phyloP scores from a whole-genome alignment of 148 eudicot species.

The Silene conica region DNA sequence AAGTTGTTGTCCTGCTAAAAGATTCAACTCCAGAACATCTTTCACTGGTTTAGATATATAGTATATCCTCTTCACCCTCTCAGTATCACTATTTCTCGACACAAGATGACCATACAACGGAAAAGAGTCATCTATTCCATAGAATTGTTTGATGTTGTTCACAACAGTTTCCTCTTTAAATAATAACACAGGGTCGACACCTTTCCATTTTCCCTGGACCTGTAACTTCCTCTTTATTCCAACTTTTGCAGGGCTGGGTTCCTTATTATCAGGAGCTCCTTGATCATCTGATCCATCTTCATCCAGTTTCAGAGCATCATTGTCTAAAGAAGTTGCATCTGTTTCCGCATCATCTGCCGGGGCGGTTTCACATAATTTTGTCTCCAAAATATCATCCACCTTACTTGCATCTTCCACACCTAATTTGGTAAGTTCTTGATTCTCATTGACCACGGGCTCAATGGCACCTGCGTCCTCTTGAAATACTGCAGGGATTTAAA shows the following conservation, averaged over 20 bases:
- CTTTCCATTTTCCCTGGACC: slow-evolving; percentile 89
- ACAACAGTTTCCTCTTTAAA: slow-evolving; percentile 57
- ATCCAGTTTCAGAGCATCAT: slow-evolving; percentile 33
- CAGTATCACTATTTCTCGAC: slow-evolving; percentile 72
- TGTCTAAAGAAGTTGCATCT: slow-evolving; percentile 33
- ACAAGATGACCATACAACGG: slow-evolving; percentile 74
- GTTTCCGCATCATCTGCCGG: slow-evolving; percentile 33
- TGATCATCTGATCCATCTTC: slow-evolving; percentile 38
- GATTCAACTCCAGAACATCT: slow-evolving; percentile 76
- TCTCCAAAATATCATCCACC: slow-evolving; percentile 26
- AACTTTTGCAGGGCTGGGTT: slow-evolving; percentile 31
- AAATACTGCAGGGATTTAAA: slow-evolving; percentile 35
- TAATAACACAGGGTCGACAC: slow-evolving; percentile 86
- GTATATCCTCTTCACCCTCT: slow-evolving; percentile 88
- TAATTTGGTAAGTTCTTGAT: slow-evolving; percentile 23
- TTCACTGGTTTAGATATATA: slow-evolving; percentile 77
- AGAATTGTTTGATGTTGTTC: slow-evolving; percentile 59
- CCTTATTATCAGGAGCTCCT: slow-evolving; percentile 27
- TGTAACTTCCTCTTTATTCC: slow-evolving; percentile 76
- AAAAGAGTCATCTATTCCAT: slow-evolving; percentile 77
- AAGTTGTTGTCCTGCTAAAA: slow-evolving; percentile 72
- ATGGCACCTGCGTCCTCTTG: slow-evolving; percentile 33
- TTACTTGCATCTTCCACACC: slow-evolving; percentile 24
- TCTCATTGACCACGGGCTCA: slow-evolving; percentile 19
- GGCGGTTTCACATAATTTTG: slow-evolving; percentile 31